These are phyloP conservation scores for Cardiospermum halicacabum DNA, from an alignment of 345 rosid genomes.

Conservation along the genomic window DNA sequence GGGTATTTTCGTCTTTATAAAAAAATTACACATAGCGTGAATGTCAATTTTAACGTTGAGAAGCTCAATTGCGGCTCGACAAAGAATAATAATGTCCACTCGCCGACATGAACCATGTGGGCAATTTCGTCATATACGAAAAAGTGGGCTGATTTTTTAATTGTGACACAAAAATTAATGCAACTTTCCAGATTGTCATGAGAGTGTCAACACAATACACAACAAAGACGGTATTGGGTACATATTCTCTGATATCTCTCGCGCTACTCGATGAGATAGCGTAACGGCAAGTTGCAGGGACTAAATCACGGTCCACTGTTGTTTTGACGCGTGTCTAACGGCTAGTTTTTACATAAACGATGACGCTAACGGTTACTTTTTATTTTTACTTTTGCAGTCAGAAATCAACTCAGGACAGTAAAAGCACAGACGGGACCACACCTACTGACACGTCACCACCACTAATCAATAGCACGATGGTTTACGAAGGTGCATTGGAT, in stretches of 20 bases:
- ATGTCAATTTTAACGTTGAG: too few species aligned
- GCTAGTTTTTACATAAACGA: too few species aligned
- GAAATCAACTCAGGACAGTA: slow-evolving; percentile 53
- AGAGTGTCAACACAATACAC: not conserved
- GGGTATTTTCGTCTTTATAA: slow-evolving; percentile 4
- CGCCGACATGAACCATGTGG: too few species aligned
- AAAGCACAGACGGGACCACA: slow-evolving; percentile 16
- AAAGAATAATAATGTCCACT: too few species aligned
- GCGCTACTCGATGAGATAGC: not conserved
- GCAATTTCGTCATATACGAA: not conserved
- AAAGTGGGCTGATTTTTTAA: not conserved
- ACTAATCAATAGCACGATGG: slow-evolving; percentile 40
- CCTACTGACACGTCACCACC: slow-evolving; percentile 16
- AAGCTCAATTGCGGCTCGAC: too few species aligned
- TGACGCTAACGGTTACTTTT: too few species aligned
- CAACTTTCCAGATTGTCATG: not conserved
- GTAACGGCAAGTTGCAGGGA: slow-evolving; percentile 15
- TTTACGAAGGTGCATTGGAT: slow-evolving; percentile 61
- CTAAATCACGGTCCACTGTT: not conserved
- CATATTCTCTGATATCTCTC: not conserved
- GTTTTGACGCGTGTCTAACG: slow-evolving; percentile 17
- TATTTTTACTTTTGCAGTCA: slow-evolving; percentile 39
- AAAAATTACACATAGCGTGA: too few species aligned
- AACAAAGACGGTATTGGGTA: not conserved
- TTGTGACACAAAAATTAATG: not conserved